A percentile compares a stretch with the other conserved stretches of the same genome.
Evolutionary conservation across 2,329 filamentous ascomycete species (phyloP).

Genomic region (Fusarium robinianum): DNA sequence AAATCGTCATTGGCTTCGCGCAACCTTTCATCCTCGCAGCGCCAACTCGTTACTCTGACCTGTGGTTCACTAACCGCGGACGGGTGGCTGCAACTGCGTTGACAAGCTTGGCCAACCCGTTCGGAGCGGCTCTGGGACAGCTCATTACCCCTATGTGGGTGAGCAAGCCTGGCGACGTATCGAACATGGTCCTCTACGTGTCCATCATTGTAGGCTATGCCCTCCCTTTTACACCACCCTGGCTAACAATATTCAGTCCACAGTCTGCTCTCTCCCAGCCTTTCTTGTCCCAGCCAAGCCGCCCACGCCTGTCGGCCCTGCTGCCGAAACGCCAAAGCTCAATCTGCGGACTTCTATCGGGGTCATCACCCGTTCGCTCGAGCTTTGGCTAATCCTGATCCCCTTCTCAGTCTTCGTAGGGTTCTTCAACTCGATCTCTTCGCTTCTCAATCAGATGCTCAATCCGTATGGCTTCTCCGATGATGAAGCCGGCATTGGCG

Average conservation of each 20-base stretch:
- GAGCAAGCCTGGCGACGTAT: conserved; percentile 64
- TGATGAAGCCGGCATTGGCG: conserved; percentile 85
- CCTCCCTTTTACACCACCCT: background rate
- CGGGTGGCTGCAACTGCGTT: conserved; percentile 87
- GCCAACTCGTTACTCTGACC: conserved; percentile 86
- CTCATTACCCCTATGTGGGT: conserved; percentile 82
- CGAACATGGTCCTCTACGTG: conserved; percentile 82
- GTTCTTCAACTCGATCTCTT: conserved; percentile 91
- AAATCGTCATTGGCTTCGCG: conserved; percentile 84
- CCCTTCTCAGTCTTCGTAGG: conserved; percentile 87
- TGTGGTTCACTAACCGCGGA: conserved; percentile 89
- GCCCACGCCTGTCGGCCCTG: conserved; percentile 75
- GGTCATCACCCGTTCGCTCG: conserved; percentile 60
- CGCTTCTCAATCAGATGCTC: conserved; percentile 88
- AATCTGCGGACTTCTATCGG: conserved; percentile 55
- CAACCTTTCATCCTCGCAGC: conserved; percentile 92
- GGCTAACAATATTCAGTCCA: conserved; percentile 39
- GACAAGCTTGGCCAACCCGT: conserved; percentile 82
- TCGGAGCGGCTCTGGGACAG: conserved; percentile 88
- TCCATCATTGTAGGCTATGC: conserved; percentile 70
- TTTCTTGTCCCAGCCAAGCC: conserved; percentile 80
- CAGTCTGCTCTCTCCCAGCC: conserved; percentile 67
- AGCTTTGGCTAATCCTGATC: conserved; percentile 80
- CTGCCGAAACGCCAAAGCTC: conserved; percentile 63
- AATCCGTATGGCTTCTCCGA: conserved; percentile 83